Evolutionary conservation across 805 yeast species (phyloP).

Genomic region (Candida berthetii): DNA sequence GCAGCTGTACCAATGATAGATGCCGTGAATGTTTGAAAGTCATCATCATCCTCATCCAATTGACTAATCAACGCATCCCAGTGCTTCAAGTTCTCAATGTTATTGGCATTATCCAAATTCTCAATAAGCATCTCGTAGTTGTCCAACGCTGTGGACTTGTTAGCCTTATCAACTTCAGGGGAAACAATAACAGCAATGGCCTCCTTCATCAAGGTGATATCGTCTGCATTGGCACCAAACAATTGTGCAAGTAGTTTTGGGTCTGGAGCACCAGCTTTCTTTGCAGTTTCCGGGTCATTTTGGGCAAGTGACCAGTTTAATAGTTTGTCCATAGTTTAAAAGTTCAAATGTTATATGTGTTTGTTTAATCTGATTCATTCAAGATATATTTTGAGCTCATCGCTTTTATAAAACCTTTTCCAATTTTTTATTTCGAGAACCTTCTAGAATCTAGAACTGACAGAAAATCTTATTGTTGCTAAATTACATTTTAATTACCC

Average conservation of each 20-base stretch:
- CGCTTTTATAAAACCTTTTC: no score
- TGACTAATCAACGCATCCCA: slow-evolving; percentile 69
- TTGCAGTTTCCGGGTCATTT: slow-evolving; percentile 65
- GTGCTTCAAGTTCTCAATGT: slow-evolving; percentile 72
- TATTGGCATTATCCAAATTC: slow-evolving; percentile 91
- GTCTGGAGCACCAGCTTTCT: slow-evolving; percentile 64
- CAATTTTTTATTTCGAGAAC: background rate
- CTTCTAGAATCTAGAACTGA: background rate
- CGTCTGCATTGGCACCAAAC: slow-evolving; percentile 77
- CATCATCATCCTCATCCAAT: slow-evolving; percentile 36
- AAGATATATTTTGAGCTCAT: no score
- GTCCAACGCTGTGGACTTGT: slow-evolving; percentile 73
- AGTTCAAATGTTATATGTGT: no score
- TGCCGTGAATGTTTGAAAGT: slow-evolving; percentile 53
- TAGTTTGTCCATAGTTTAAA: slow-evolving; percentile 87
- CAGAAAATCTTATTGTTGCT: background rate
- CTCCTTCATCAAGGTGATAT: slow-evolving; percentile 81
- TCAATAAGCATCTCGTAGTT: slow-evolving; percentile 92
- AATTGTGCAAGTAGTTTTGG: slow-evolving; percentile 75
- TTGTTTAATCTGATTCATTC: no score
- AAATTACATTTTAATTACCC: background rate
- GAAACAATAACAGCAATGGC: slow-evolving; percentile 44
- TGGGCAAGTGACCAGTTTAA: slow-evolving; percentile 89
- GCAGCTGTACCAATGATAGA: slow-evolving; percentile 86
- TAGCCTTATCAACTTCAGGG: slow-evolving; percentile 58